phyloP scores from a whole-genome alignment of 2,329 filamentous ascomycete genomes.

The Hypoxylon sp. region DNA sequence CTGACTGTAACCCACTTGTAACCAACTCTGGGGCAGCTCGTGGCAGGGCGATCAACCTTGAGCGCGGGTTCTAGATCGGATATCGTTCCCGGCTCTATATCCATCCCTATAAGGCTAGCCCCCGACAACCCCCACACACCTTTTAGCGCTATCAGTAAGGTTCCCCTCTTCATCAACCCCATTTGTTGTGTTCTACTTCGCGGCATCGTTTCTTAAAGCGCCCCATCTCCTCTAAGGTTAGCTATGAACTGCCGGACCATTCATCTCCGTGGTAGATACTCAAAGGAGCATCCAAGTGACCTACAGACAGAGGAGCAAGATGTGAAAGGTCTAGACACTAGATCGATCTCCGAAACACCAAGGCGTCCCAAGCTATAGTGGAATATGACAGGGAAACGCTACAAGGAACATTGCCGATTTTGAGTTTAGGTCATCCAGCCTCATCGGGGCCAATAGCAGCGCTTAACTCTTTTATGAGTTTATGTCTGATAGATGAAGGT shows the following conservation, averaged over 20 bases:
- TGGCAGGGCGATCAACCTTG: not conserved
- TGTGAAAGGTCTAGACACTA: conserved; percentile 3
- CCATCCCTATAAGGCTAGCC: conserved; percentile 23
- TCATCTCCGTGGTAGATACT: conserved; percentile 27
- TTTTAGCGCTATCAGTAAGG: too few relatives aligned
- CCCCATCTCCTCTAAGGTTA: conserved; percentile 9
- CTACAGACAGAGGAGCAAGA: not conserved
- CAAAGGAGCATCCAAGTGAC: conserved; percentile 6
- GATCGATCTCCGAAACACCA: not conserved
- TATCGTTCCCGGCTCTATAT: conserved; percentile 25
- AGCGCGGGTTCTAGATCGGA: conserved; percentile 26
- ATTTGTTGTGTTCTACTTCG: conserved; percentile 1
- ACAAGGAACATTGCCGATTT: not conserved
- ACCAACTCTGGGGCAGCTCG: too few relatives aligned
- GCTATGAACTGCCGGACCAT: conserved; percentile 29
- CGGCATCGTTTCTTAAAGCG: conserved; percentile 10
- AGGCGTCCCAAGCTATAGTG: not conserved
- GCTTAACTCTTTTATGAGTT: not conserved
- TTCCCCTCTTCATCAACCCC: too few relatives aligned
- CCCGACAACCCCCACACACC: not conserved
- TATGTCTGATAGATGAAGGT: not conserved
- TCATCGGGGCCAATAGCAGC: not conserved
- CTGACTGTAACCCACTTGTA: conserved; percentile 3
- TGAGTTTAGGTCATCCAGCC: not conserved
- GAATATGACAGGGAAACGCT: not conserved